Percentiles rank a stretch among this genome's conserved stretches.
phyloP scores from a whole-genome alignment of 352 stramenopile species.

The Blastocystis sp. region DNA sequence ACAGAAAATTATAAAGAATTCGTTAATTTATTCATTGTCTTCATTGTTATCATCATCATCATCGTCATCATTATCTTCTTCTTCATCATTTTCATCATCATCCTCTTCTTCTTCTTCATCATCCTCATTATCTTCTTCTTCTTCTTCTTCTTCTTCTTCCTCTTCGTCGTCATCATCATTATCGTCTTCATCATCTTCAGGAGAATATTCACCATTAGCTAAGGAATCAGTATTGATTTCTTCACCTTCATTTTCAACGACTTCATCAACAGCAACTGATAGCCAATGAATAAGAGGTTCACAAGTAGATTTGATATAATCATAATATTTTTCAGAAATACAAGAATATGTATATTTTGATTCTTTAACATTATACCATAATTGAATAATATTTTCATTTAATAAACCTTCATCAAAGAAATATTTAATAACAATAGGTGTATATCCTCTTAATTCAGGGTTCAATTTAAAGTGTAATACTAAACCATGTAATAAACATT shows the following conservation, averaged over 20 bases:
- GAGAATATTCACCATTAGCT: no score
- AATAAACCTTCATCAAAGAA: no score
- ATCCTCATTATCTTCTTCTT: constrained; percentile 6
- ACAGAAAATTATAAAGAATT: no score
- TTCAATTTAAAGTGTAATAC: no score
- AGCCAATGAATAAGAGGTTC: constrained; percentile 64
- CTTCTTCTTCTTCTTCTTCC: neutral
- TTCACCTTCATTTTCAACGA: neutral
- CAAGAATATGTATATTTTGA: constrained; percentile 60
- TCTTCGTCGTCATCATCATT: neutral
- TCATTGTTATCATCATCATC: constrained; percentile 33
- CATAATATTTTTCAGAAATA: constrained; percentile 52
- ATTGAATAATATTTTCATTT: no score
- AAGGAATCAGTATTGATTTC: no score
- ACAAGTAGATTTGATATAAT: constrained; percentile 51
- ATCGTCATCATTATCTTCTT: constrained; percentile 28
- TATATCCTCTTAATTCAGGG: no score
- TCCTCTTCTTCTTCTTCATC: constrained; percentile 3
- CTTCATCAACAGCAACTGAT: neutral
- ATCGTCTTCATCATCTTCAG: constrained; percentile 4
- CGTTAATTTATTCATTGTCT: constrained; percentile 2
- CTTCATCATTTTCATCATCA: constrained; percentile 2
- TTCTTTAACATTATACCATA: no score
- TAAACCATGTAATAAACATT: no score
- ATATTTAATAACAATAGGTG: no score